Conservation (phyloP, 345 rosid species). For the Adansonia digitata region DNA sequence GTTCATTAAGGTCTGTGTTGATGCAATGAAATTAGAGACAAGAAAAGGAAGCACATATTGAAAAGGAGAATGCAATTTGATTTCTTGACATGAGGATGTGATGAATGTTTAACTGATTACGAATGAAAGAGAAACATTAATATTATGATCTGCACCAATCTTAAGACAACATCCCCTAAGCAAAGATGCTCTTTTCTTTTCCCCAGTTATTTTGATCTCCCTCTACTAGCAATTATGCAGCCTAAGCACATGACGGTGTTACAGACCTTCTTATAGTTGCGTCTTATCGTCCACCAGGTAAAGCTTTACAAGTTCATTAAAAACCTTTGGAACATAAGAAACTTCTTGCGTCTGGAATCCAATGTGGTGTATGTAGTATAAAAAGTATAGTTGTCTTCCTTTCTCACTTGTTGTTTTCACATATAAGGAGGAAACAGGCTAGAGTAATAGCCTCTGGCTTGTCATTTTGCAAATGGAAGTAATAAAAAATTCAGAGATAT, state of each 20-base stretch:
- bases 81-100: too few relatives aligned
- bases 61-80: not conserved
- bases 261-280: not conserved
- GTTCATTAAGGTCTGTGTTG: slow-evolving; percentile 35
- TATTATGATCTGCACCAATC: too few relatives aligned
- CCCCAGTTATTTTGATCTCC: too few relatives aligned
- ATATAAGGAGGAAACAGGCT: not conserved
- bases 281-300: not conserved
- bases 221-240: too few relatives aligned
- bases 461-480: not conserved
- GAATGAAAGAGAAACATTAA: too few relatives aligned
- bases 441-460: not conserved
- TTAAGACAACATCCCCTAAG: too few relatives aligned
- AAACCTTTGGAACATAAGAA: not conserved
- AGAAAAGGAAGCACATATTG: not conserved
- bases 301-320: not conserved
- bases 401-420: not conserved
- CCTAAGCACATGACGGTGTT: too few relatives aligned
- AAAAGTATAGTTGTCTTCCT: not conserved
- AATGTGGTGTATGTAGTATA: not conserved
- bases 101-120: too few relatives aligned
- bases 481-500: not conserved
- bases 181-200: too few relatives aligned
- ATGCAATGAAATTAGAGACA: not conserved
- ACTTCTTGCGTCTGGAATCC: not conserved